Base-by-base conservation (phyloP, 2,329 filamentous ascomycete species). In the Ceratocystis colombiana region DNA sequence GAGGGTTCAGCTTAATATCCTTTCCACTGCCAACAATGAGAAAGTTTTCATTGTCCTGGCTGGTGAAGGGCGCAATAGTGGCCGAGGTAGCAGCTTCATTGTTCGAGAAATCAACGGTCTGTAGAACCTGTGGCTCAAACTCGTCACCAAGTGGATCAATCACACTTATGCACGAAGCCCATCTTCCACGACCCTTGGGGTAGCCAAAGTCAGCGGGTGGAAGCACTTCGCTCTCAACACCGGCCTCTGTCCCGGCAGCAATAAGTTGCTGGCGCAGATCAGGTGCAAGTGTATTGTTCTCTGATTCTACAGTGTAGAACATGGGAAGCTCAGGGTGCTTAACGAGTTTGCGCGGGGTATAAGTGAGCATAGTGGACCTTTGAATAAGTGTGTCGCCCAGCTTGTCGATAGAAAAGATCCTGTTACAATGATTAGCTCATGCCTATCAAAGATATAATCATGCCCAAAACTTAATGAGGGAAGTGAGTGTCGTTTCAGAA, bases 131-230 rank as follows among this genome's bases (percentile, higher is more conserved):
- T 0, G 78, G 78, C 71, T 94, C 92, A 48, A 61, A 41, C 15
- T 66, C 61, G 12, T 66, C 62, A 12, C 65, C 64, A 5, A 68
- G 30, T 0, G 94, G 92, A 72, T 99, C 94, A 20, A 99, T 82
- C 22, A 96, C 84, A 72, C 90, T 91, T 70, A 99, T 92, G 75
- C 92, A 97, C 8, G 93, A 97, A 50, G 94, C 90, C 94, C 94
- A 99, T 70, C 93, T 88, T 22, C 89, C 88, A 68, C 84, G 85
- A 28, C 86, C 91, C 66, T 87, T 85, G 8, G 94, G 89, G 72
- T 96, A 90, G 1, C 94, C 94, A 73, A 99, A 96, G 4, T 96
- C 89, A 70, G 88, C 84, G 1, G 90, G 84, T 0, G 89, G 86
- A 1, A 94, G 79, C 10, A 87, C 80, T 3, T 80, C 79, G n/a